Evolutionary conservation across 371 early-diverging fungal species (phyloP).

Genomic region (Mucor saturninus): DNA sequence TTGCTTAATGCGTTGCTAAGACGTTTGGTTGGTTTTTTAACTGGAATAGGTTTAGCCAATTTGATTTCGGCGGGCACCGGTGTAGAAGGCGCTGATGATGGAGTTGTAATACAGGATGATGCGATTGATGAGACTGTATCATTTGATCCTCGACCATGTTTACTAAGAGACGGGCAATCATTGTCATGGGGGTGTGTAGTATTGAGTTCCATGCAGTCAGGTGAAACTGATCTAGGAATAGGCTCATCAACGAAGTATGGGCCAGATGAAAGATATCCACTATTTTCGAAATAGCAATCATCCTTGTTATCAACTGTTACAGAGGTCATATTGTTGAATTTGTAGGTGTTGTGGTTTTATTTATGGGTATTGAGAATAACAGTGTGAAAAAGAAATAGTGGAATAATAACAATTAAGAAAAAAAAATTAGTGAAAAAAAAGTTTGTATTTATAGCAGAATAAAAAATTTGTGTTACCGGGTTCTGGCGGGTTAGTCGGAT

Average conservation of each 20-base stretch:
- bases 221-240: slow-evolving; percentile 29
- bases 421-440: neutral
- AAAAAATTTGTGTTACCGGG: slow-evolving; percentile 24
- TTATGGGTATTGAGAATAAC: slow-evolving; percentile 4
- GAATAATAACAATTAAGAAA: neutral
- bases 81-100: slow-evolving; percentile 8
- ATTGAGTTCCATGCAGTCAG: slow-evolving; percentile 15
- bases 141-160: slow-evolving; percentile 27
- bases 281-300: slow-evolving; percentile 14
- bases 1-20: slow-evolving; percentile 25
- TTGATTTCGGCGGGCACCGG: slow-evolving; percentile 19
- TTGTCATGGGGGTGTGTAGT: slow-evolving; percentile 16
- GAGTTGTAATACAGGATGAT: slow-evolving; percentile 17
- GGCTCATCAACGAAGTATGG: slow-evolving; percentile 22
- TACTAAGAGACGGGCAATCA: slow-evolving; percentile 7
- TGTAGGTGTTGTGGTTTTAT: neutral
- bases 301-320: slow-evolving; percentile 9
- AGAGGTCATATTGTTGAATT: slow-evolving; percentile 16
- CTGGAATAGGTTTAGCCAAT: slow-evolving; percentile 19
- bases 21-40: slow-evolving; percentile 19
- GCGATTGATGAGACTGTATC: slow-evolving; percentile 27
- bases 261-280: slow-evolving; percentile 14
- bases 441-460: neutral
- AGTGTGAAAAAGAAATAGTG: neutral
- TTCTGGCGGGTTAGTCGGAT: slow-evolving; percentile 25